Percentiles rank a stretch among this genome's conserved stretches.
These are phyloP conservation scores for Phytophthora litchii DNA, from an alignment of 352 stramenopile species.

Conservation along the genomic window DNA sequence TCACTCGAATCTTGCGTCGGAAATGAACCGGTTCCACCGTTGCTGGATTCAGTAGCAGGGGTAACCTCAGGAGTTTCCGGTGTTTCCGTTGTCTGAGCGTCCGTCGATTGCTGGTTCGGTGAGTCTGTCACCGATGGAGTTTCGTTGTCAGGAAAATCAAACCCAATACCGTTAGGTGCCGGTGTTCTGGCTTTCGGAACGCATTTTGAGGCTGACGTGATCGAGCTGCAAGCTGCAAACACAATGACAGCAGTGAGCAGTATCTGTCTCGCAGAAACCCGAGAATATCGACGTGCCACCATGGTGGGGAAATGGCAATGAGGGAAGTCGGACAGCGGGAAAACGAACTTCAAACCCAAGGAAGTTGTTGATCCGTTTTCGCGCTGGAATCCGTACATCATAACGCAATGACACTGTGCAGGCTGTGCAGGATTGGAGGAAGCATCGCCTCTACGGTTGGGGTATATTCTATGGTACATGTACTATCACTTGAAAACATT, in stretches of 20 bases:
- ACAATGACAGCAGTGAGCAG: slow-evolving; percentile 9
- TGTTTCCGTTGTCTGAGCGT: slow-evolving; percentile 10
- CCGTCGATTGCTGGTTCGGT: slow-evolving; percentile 20
- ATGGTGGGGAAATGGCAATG: slow-evolving; percentile 19
- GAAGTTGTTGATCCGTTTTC: neutral
- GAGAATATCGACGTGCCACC: slow-evolving; percentile 15
- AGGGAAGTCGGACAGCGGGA: slow-evolving; percentile 3
- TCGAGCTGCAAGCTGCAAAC: slow-evolving; percentile 11
- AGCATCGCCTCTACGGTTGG: slow-evolving; percentile 11
- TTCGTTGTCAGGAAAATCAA: slow-evolving; percentile 22
- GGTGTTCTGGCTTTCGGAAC: slow-evolving; percentile 8
- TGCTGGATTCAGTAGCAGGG: slow-evolving; percentile 10
- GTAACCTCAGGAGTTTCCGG: slow-evolving; percentile 17
- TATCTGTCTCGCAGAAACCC: slow-evolving; percentile 15
- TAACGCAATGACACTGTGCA: slow-evolving; percentile 10
- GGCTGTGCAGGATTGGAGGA: slow-evolving; percentile 8
- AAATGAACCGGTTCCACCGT: slow-evolving; percentile 6
- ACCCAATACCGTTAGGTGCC: slow-evolving; percentile 6
- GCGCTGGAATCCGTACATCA: slow-evolving; percentile 1
- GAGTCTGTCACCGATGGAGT: slow-evolving; percentile 24
- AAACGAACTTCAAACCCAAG: neutral
- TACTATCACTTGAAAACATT: no score
- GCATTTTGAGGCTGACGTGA: slow-evolving; percentile 22
- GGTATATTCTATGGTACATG: no score
- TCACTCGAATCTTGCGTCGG: slow-evolving; percentile 8